A percentile compares a stretch with the other conserved stretches of the same genome.
phyloP scores from a whole-genome alignment of 2,329 filamentous ascomycete genomes.

The Pseudonectria foliicola region DNA sequence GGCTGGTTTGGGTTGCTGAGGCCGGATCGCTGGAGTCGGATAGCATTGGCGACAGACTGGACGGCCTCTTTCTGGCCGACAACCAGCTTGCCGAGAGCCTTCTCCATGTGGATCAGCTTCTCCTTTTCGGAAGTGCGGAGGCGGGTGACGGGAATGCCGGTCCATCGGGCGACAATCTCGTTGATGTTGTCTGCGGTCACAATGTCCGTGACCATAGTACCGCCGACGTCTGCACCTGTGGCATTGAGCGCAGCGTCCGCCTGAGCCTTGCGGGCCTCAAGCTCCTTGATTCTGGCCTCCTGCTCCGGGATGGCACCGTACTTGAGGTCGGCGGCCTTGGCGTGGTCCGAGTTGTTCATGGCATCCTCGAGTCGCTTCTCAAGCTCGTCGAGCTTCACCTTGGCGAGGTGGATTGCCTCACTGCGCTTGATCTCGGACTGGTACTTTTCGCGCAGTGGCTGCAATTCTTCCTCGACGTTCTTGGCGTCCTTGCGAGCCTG shows the following conservation, averaged over 20 bases:
- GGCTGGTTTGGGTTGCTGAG: slow-evolving; percentile 94
- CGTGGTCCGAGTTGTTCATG: slow-evolving; percentile 77
- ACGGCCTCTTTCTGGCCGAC: slow-evolving; percentile 95
- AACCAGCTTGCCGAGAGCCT: slow-evolving; percentile 72
- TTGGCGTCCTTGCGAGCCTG: slow-evolving; percentile 84
- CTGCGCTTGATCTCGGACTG: slow-evolving; percentile 86
- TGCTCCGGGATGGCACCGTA: slow-evolving; percentile 98
- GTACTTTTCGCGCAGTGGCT: slow-evolving; percentile 90
- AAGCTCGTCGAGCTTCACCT: slow-evolving; percentile 87
- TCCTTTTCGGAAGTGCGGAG: slow-evolving; percentile 96
- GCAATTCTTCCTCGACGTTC: slow-evolving; percentile 88
- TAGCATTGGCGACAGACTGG: slow-evolving; percentile 86
- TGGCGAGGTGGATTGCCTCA: slow-evolving; percentile 87
- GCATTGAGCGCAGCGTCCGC: slow-evolving; percentile 66
- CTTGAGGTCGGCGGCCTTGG: slow-evolving; percentile 84
- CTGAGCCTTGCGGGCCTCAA: slow-evolving; percentile 73
- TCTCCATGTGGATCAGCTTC: slow-evolving; percentile 97
- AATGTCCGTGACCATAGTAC: slow-evolving; percentile 80
- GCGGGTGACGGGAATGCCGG: slow-evolving; percentile 93
- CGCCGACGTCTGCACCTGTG: slow-evolving; percentile 48
- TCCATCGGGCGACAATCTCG: slow-evolving; percentile 94
- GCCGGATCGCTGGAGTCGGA: slow-evolving; percentile 88
- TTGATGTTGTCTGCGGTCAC: slow-evolving; percentile 98
- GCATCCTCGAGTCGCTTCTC: slow-evolving; percentile 91
- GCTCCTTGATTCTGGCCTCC: slow-evolving; percentile 66